These are phyloP conservation scores for Alternaria solani DNA, from an alignment of 2,329 filamentous ascomycete species.

Conservation along the genomic window DNA sequence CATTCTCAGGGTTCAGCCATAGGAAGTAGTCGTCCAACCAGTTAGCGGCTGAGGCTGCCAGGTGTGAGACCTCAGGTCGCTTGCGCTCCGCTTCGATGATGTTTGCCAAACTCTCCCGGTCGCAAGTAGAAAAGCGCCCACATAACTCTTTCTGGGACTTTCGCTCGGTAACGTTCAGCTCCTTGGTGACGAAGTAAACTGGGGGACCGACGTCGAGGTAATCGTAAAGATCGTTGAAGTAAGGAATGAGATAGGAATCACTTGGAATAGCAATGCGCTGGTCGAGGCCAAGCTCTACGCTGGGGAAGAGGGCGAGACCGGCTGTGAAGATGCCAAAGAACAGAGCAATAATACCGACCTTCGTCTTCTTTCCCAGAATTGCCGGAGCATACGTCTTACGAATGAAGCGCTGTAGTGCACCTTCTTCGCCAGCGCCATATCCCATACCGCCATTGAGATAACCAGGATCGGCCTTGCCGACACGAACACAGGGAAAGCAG, in stretches of 20 bases:
- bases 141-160: conserved; percentile 85
- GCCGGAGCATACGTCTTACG: conserved; percentile 86
- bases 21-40: conserved; percentile 98
- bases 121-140: conserved; percentile 88
- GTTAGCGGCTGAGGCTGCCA: conserved; percentile 86
- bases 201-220: conserved; percentile 93
- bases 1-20: conserved; percentile 84
- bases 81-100: conserved; percentile 95
- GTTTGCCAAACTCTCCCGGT: conserved; percentile 83
- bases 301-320: conserved; percentile 82
- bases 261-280: conserved; percentile 94
- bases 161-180: conserved; percentile 79
- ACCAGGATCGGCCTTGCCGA: conserved; percentile 76
- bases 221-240: conserved; percentile 93
- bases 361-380: conserved; percentile 81
- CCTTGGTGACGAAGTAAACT: conserved; percentile 91
- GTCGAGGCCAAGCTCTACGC: conserved; percentile 86
- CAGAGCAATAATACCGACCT: conserved; percentile 75
- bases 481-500: conserved; percentile 87
- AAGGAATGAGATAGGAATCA: conserved; percentile 92
- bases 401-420: conserved; percentile 84
- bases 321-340: conserved; percentile 91
- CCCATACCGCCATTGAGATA: conserved; percentile 69
- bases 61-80: conserved; percentile 84
- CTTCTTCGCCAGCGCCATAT: conserved; percentile 83